Percentiles rank a stretch among this genome's conserved stretches.
phyloP scores from a whole-genome alignment of 768 basidiomycete genomes.

The Pisolithus orientalis region DNA sequence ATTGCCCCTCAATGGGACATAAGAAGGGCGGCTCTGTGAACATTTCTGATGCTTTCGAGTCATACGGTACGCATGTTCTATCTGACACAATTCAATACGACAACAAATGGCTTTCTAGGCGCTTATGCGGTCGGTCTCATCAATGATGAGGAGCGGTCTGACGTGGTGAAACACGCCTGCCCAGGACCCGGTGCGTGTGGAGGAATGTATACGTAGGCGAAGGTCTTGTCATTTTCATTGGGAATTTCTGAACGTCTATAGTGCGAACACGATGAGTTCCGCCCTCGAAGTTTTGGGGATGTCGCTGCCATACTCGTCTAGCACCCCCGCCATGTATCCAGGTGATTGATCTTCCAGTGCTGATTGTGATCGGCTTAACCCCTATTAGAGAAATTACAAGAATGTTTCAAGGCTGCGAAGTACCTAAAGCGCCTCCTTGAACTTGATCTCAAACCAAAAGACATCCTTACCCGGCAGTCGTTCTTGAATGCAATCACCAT shows the following conservation, averaged over 20 bases:
- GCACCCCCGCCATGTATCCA: slow-evolving; percentile 68
- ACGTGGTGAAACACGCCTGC: slow-evolving; percentile 81
- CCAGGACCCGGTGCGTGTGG: slow-evolving; percentile 83
- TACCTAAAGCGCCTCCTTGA: slow-evolving; percentile 72
- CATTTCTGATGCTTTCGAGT: slow-evolving; percentile 81
- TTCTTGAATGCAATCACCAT: slow-evolving; percentile 84
- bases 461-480: slow-evolving; percentile 60
- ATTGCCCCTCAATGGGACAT: slow-evolving; percentile 75
- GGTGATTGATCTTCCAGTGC: slow-evolving; percentile 31
- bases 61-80: slow-evolving; percentile 48
- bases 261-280: slow-evolving; percentile 86
- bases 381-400: slow-evolving; percentile 65
- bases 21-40: slow-evolving; percentile 79
- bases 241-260: slow-evolving; percentile 13
- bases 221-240: background rate
- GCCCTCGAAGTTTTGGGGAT: slow-evolving; percentile 81
- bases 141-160: slow-evolving; percentile 71
- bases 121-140: slow-evolving; percentile 75
- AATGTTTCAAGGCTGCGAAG: slow-evolving; percentile 72
- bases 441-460: slow-evolving; percentile 76
- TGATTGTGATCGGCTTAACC: background rate
- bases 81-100: background rate
- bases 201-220: slow-evolving; percentile 75
- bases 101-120: slow-evolving; percentile 35
- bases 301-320: slow-evolving; percentile 73